A percentile compares a stretch with the other conserved stretches of the same genome.
Conservation (phyloP, 225 moss, liverwort and hornwort species). For the Rhytidiadelphus loreus region DNA sequence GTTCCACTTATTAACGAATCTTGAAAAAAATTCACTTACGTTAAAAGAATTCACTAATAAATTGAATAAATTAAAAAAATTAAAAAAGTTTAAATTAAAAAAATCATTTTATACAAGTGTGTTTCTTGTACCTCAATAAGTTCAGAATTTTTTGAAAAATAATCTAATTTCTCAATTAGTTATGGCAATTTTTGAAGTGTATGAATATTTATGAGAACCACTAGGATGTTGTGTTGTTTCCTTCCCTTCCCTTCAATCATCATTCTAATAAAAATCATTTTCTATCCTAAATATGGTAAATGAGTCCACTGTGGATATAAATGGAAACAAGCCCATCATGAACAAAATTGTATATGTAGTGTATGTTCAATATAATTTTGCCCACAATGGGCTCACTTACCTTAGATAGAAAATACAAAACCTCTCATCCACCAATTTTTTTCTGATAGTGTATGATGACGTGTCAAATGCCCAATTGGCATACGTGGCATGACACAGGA, state of each 20-base stretch:
- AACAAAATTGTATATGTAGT: too few species aligned
- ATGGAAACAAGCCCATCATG: too few species aligned
- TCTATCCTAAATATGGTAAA: not conserved
- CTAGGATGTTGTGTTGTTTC: fast-evolving
- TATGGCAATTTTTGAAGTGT: not conserved
- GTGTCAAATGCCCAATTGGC: not conserved
- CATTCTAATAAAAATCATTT: not conserved
- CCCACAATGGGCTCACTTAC: too few species aligned
- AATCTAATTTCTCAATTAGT: not conserved
- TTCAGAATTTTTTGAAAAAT: not conserved
- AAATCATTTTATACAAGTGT: not conserved
- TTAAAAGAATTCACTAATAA: not conserved
- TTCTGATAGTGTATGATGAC: not conserved
- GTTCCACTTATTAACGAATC: fast-evolving
- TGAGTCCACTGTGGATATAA: not conserved
- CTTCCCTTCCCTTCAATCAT: not conserved
- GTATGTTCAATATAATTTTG: too few species aligned
- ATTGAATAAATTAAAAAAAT: too few species aligned
- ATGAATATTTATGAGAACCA: too few species aligned
- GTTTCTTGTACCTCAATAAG: not conserved
- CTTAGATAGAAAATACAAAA: not conserved
- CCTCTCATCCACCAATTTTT: too few species aligned
- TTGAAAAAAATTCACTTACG: not conserved
- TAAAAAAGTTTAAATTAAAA: too few species aligned
- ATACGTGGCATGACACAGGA: not conserved